These are phyloP conservation scores for Coix lacrymajobi DNA, from an alignment of 176 grass and related monocot species.

Conservation along the genomic window DNA sequence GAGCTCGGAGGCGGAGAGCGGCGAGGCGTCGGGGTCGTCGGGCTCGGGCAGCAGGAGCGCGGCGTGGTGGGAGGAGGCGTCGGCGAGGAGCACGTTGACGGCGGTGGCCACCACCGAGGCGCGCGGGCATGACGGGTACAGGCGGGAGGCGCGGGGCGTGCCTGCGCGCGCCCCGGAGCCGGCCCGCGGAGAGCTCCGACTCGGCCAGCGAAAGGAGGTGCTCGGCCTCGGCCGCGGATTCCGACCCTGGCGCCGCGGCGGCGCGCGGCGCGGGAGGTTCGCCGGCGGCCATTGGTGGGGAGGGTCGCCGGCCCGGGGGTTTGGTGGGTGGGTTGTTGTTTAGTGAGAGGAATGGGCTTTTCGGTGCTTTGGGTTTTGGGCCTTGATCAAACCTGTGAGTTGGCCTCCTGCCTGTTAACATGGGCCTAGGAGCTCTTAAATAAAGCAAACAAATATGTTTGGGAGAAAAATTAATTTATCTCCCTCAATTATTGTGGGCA, in stretches of 20 bases:
- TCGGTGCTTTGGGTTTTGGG: background rate
- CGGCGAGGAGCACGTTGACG: slow-evolving; percentile 57
- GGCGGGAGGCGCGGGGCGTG: slow-evolving; percentile 62
- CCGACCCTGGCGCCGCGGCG: background rate
- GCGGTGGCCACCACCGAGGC: slow-evolving; percentile 39
- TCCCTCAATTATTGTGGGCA: no score
- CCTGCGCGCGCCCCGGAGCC: slow-evolving; percentile 52
- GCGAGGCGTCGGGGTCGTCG: background rate
- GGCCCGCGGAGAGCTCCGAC: slow-evolving; percentile 37
- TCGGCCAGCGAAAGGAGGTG: slow-evolving; percentile 52
- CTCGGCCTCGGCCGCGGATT: slow-evolving; percentile 8
- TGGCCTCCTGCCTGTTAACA: background rate
- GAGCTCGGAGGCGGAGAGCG: slow-evolving; percentile 1
- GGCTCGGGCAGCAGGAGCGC: slow-evolving; percentile 40
- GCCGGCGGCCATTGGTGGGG: slow-evolving; percentile 19
- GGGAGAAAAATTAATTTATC: no score
- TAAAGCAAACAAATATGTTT: background rate
- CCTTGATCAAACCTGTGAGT: background rate
- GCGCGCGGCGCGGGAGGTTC: background rate
- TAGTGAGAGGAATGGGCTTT: background rate
- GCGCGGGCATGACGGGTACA: slow-evolving; percentile 20
- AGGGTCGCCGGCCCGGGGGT: background rate
- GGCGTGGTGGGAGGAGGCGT: slow-evolving; percentile 44
- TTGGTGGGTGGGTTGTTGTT: background rate
- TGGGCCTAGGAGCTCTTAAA: background rate